Evolutionary conservation across 2,329 filamentous ascomycete species (phyloP).

Genomic region (Microcera coccophila): DNA sequence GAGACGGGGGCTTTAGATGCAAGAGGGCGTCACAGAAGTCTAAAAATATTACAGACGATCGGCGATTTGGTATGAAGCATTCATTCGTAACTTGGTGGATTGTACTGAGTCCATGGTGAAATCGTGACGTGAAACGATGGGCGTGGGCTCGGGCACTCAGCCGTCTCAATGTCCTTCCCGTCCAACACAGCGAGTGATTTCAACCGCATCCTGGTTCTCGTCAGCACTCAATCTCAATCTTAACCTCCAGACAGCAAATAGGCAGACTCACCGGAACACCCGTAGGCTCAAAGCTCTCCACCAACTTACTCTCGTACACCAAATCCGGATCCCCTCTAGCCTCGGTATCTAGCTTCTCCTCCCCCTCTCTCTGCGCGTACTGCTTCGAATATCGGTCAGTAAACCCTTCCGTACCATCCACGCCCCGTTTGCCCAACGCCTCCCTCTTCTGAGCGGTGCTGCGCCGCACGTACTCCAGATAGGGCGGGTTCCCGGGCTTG

Average conservation of each 20-base stretch:
- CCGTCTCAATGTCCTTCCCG: constrained; percentile 18
- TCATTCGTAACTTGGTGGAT: too few species aligned
- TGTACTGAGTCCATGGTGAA: too few species aligned
- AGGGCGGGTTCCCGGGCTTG: constrained; percentile 66
- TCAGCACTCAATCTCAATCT: constrained; percentile 18
- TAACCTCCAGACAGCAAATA: too few species aligned
- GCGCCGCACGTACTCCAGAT: constrained; percentile 66
- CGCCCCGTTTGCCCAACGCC: constrained; percentile 34
- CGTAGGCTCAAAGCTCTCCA: constrained; percentile 65
- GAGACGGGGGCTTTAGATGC: too few species aligned
- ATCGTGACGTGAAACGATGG: too few species aligned
- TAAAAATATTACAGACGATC: too few species aligned
- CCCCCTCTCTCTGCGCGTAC: constrained; percentile 53
- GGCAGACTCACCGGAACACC: constrained; percentile 55
- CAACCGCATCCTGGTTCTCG: constrained; percentile 57
- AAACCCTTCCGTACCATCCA: constrained; percentile 31
- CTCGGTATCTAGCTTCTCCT: constrained; percentile 34
- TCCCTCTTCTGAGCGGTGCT: constrained; percentile 56
- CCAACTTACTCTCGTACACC: constrained; percentile 60
- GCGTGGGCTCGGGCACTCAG: too few species aligned
- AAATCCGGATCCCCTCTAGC: constrained; percentile 58
- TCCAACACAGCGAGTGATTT: constrained; percentile 58
- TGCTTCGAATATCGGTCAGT: constrained; percentile 44
- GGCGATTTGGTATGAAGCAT: too few species aligned
- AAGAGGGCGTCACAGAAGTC: too few species aligned